Percentiles rank a stretch among this genome's conserved stretches.
phyloP scores from a whole-genome alignment of 2,329 filamentous ascomycete species.

The Didymellaceae sp. region DNA sequence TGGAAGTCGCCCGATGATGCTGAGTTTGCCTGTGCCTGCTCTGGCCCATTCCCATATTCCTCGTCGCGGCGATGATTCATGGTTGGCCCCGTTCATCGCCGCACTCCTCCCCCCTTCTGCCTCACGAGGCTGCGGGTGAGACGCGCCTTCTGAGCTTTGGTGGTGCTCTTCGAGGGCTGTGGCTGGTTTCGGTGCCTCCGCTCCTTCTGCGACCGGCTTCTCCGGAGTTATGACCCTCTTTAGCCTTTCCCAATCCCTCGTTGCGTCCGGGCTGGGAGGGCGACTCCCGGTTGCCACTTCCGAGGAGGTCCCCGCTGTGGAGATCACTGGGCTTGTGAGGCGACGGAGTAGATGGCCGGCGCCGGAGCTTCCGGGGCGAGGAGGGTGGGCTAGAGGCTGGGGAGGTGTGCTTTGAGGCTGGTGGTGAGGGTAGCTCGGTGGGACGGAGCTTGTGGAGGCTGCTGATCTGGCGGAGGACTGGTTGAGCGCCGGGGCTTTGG shows the following conservation, averaged over 20 bases:
- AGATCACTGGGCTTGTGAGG: conserved; percentile 45
- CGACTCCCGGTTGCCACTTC: conserved; percentile 40
- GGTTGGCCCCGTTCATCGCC: conserved; percentile 6
- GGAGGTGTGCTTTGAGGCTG: conserved; percentile 35
- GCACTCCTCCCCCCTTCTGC: conserved; percentile 8
- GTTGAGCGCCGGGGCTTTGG: conserved; percentile 31
- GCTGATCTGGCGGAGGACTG: conserved; percentile 40
- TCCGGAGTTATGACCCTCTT: conserved; percentile 33
- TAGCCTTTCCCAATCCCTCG: conserved; percentile 34
- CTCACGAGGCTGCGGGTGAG: conserved; percentile 33
- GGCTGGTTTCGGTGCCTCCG: conserved; percentile 26
- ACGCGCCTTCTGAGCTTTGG: conserved; percentile 43
- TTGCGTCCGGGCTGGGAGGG: conserved; percentile 32
- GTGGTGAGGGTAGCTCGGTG: conserved; percentile 39
- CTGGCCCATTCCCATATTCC: conserved; percentile 47
- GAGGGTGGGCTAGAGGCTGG: conserved; percentile 34
- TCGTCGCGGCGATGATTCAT: conserved; percentile 31
- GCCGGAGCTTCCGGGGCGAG: conserved; percentile 43
- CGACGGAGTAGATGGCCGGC: conserved; percentile 44
- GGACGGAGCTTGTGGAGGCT: conserved; percentile 39
- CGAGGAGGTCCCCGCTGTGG: conserved; percentile 42
- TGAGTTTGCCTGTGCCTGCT: conserved; percentile 36
- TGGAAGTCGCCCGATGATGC: conserved; percentile 38
- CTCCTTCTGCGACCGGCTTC: conserved; percentile 24
- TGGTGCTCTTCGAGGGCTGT: conserved; percentile 43